Evolutionary conservation across 306 rosid genomes (phyloP), one percentile per base, ranked within the genome.

Genomic region (Corylus avellana): DNA sequence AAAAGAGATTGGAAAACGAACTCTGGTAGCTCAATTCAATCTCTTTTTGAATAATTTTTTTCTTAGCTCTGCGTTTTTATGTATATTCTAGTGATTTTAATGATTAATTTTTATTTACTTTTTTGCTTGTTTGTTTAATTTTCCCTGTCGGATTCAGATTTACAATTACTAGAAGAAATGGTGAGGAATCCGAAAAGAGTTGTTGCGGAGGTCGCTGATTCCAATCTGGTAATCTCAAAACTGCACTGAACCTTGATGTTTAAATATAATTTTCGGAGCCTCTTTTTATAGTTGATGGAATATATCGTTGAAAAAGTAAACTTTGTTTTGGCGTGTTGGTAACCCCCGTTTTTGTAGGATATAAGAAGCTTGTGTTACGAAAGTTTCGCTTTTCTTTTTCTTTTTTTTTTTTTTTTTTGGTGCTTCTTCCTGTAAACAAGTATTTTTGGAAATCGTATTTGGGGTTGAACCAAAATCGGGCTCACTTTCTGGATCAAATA

Each of bases 121-220:
- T 49, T 63, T 78, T 80, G 13, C 5, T 10, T 70, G 74, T 70
- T 46, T 70, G 50, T 17, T 17, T 70, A 8, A 44, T 48, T 44
- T n/a, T n/a, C 49, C 14, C 25, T 25, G 3, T 25, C 66, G 8
- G 66, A 59, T 59, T 59, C 7, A 59, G 35, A 25, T 25, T 3
- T 59, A 10, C 37, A 8, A 59, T 10, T 59, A 1, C 35, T 11
- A 20, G 91, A 83, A 75, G 91, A 88, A 76, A 79, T 78, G 84
- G 82, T 16, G 71, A 72, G 51, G 81, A 85, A 78, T 59, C 66
- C 32, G 77, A 83, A 85, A 84, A 80, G 64, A 51, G 73, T 78
- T 29, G 81, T 63, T 83, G 87, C 32, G 32, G 87, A 81, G 55
- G 58, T 57, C 78, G 81, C 85, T 10, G 79, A 77, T 81, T 74